Conservation (phyloP, 495 filamentous ascomycete genomes). For the Bacidia gigantensis region DNA sequence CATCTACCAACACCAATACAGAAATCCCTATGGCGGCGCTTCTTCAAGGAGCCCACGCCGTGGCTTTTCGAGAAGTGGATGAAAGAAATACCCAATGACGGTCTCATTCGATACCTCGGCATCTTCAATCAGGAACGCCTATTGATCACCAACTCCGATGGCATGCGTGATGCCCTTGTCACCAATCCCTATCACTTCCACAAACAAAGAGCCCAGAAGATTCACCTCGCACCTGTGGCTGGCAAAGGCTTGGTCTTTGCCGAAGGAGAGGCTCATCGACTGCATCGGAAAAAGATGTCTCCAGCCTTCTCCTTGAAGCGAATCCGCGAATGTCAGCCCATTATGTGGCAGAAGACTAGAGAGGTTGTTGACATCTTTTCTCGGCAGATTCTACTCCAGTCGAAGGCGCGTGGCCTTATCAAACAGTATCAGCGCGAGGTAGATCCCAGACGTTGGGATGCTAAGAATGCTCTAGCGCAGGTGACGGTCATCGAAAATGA, state of each 20-base stretch:
- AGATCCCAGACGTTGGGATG: not conserved
- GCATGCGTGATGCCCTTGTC: constrained; percentile 17
- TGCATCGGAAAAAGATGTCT: constrained; percentile 49
- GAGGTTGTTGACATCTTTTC: not conserved
- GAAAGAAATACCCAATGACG: constrained; percentile 21
- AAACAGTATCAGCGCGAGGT: not conserved
- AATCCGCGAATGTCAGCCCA: constrained; percentile 54
- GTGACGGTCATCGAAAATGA: not conserved
- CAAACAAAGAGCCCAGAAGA: constrained; percentile 15
- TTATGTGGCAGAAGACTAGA: constrained; percentile 44
- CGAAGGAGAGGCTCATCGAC: constrained; percentile 14
- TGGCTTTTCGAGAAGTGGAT: constrained; percentile 13
- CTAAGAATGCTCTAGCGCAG: not conserved
- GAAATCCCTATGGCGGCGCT: constrained; percentile 15
- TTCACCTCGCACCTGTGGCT: constrained; percentile 12
- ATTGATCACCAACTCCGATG: constrained; percentile 17
- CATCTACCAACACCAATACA: constrained; percentile 43
- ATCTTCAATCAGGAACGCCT: constrained; percentile 18
- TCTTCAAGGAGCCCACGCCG: not conserved
- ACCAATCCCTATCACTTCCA: constrained; percentile 19
- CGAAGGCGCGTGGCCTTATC: not conserved
- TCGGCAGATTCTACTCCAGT: not conserved
- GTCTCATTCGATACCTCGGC: constrained; percentile 20
- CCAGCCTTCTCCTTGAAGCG: constrained; percentile 60
- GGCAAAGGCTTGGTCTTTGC: constrained; percentile 19